A percentile compares a stretch with the other conserved stretches of the same genome.
These are phyloP conservation scores for Cynanchum wilfordii DNA, from an alignment of 257 asterid genomes.

Conservation along the genomic window DNA sequence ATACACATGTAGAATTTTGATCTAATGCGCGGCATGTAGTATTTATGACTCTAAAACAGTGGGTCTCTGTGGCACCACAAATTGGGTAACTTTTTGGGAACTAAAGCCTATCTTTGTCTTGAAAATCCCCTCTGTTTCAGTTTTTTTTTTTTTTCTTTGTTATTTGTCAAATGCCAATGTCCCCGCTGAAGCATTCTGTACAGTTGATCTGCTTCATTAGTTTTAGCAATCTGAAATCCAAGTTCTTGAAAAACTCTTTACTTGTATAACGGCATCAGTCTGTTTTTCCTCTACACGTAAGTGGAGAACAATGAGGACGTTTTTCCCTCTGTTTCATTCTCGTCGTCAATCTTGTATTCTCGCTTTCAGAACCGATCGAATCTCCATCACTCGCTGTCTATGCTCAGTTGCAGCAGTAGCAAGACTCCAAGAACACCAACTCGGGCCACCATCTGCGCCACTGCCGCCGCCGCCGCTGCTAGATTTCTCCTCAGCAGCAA, in stretches of 20 bases:
- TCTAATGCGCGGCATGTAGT: constrained; percentile 21
- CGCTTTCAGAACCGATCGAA: background rate
- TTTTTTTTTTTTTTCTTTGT: too few relatives aligned
- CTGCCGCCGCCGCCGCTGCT: constrained; percentile 2
- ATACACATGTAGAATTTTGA: constrained; percentile 31
- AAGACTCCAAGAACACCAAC: background rate
- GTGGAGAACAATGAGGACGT: background rate
- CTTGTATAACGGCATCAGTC: too few relatives aligned
- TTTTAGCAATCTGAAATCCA: too few relatives aligned
- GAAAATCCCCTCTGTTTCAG: background rate
- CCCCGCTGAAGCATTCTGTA: too few relatives aligned
- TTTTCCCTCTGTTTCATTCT: background rate
- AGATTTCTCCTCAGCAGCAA: background rate
- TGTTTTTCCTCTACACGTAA: too few relatives aligned
- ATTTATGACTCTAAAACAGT: constrained; percentile 16
- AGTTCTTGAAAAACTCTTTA: too few relatives aligned
- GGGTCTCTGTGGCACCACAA: constrained; percentile 15
- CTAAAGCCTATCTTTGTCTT: background rate
- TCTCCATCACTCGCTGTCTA: background rate
- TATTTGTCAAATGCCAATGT: too few relatives aligned
- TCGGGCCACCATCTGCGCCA: background rate
- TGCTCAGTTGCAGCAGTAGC: background rate
- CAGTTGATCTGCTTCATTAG: too few relatives aligned
- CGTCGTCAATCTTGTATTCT: background rate
- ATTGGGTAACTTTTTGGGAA: constrained; percentile 12